Evolutionary conservation across 768 basidiomycete species (phyloP).

Genomic region (Pleurotus ostreatus): DNA sequence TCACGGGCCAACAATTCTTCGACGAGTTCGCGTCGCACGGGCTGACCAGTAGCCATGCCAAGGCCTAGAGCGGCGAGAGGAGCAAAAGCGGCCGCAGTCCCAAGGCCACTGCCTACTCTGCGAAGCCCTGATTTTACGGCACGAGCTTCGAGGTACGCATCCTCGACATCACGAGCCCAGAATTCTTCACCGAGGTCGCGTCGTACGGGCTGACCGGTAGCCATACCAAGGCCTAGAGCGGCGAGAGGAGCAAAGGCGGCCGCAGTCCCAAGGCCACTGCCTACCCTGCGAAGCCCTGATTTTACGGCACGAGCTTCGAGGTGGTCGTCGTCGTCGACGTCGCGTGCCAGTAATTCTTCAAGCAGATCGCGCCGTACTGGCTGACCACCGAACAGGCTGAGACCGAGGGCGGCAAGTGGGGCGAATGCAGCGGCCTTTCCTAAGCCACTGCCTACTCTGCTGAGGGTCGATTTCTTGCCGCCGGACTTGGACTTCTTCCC

Average conservation of each 20-base stretch:
- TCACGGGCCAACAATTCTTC: constrained; percentile 1
- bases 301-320: neutral
- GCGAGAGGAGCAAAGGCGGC: neutral
- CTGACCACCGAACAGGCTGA: neutral
- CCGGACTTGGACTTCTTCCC: no score
- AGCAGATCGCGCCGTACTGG: constrained; percentile 3
- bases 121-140: neutral
- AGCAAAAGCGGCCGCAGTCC: neutral
- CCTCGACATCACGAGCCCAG: neutral
- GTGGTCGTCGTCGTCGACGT: neutral
- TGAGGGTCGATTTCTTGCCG: no score
- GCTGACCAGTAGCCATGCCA: neutral
- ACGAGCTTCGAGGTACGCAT: neutral
- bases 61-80: neutral
- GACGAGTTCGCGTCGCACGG: constrained; percentile 3
- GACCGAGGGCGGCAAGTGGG: neutral
- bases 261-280: neutral
- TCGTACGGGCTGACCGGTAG: neutral
- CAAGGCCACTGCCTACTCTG: neutral
- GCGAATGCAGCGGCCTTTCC: neutral
- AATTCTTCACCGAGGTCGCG: neutral
- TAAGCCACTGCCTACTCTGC: no score
- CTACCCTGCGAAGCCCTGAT: neutral
- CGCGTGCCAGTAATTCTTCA: neutral
- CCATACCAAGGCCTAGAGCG: neutral